Evolutionary conservation across 108 stramenopile genomes (phyloP).

Genomic region (Fragilariopsis cylindrus): DNA sequence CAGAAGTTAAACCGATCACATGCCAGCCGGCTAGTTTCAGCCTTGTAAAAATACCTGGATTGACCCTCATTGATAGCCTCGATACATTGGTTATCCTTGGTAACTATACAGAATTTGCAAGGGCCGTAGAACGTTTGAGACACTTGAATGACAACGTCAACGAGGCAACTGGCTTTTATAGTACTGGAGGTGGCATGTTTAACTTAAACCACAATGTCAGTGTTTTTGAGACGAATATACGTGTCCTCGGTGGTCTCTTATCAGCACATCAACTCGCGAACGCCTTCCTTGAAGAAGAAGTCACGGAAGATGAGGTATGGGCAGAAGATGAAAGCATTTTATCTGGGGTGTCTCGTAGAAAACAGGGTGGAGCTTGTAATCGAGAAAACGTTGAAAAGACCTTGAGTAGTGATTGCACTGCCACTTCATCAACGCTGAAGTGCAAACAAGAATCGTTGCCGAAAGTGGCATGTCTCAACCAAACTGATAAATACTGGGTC

Average conservation of each 20-base stretch:
- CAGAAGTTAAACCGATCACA: slow-evolving; percentile 84
- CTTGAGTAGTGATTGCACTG: background rate
- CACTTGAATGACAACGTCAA: slow-evolving; percentile 48
- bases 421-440: background rate
- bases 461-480: slow-evolving; percentile 7
- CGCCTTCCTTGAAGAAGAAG: slow-evolving; percentile 50
- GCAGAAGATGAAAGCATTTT: slow-evolving; percentile 40
- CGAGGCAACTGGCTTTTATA: slow-evolving; percentile 1
- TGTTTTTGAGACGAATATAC: slow-evolving; percentile 94
- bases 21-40: slow-evolving; percentile 79
- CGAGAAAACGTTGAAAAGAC: background rate
- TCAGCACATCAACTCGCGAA: slow-evolving; percentile 84
- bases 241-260: slow-evolving; percentile 90
- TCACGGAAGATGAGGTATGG: slow-evolving; percentile 48
- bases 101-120: slow-evolving; percentile 89
- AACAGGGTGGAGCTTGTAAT: background rate
- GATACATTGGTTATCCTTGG: slow-evolving; percentile 88
- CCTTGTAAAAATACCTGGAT: slow-evolving; percentile 72
- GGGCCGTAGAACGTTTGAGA: slow-evolving; percentile 81
- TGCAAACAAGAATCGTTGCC: no score
- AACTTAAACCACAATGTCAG: slow-evolving; percentile 80
- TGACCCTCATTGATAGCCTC: slow-evolving; percentile 92
- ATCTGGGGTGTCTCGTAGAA: slow-evolving; percentile 24
- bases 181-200: slow-evolving; percentile 56
- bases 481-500: slow-evolving; percentile 36